Percentiles rank a stretch among this genome's conserved stretches.
Evolutionary conservation across 306 rosid species (phyloP).

Genomic region (Vachellia collinsii): DNA sequence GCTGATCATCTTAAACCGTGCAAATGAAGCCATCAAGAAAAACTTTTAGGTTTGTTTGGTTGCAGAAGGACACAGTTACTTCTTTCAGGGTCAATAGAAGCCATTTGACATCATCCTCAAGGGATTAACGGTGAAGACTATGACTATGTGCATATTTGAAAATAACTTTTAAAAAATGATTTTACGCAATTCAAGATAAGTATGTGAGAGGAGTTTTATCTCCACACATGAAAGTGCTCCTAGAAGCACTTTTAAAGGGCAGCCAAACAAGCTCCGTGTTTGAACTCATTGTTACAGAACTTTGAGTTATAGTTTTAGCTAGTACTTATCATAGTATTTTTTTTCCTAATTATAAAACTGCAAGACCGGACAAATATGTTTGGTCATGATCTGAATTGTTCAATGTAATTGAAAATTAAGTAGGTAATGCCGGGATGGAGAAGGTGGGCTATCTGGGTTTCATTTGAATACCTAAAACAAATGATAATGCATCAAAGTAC

Average conservation of each 20-base stretch:
- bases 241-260: too few relatives aligned
- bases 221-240: too few relatives aligned
- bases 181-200: too few relatives aligned
- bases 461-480: constrained; percentile 16
- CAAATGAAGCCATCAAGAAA: background rate
- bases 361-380: background rate
- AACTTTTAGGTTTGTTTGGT: background rate
- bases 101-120: background rate
- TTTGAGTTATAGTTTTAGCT: background rate
- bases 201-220: too few relatives aligned
- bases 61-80: background rate
- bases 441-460: constrained; percentile 15
- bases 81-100: background rate
- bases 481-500: background rate
- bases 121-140: constrained; percentile 1
- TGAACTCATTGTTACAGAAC: background rate
- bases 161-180: too few relatives aligned
- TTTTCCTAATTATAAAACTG: background rate
- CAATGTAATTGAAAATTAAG: constrained; percentile 37
- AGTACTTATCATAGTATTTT: background rate
- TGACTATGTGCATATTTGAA: too few relatives aligned
- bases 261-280: too few relatives aligned
- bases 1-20: background rate
- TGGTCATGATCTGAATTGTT: constrained; percentile 30
- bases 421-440: constrained; percentile 34